These are phyloP conservation scores for Neurospora tetraspora DNA, from an alignment of 495 filamentous ascomycete species.

Conservation along the genomic window DNA sequence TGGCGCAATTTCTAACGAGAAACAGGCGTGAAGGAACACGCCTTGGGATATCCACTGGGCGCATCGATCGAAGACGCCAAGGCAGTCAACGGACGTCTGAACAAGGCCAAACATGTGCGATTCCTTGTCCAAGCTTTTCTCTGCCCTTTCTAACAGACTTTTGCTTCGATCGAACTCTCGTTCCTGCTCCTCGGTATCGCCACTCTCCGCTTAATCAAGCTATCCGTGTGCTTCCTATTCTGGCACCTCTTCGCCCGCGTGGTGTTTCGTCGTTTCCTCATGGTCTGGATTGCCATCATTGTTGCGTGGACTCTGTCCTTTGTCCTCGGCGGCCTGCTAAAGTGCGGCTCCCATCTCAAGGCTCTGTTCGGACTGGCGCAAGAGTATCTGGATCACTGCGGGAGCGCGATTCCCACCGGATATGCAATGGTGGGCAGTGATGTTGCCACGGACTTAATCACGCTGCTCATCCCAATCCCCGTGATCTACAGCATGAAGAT, in stretches of 20 bases:
- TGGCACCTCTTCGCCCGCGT: conserved; percentile 12
- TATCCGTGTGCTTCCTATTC: conserved; percentile 10
- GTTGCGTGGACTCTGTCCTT: conserved; percentile 6
- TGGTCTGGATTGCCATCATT: conserved; percentile 9
- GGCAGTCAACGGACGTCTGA: conserved; percentile 4
- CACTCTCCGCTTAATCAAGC: conserved; percentile 6
- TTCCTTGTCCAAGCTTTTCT: neutral
- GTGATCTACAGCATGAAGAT: conserved; percentile 7
- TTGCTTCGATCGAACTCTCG: neutral
- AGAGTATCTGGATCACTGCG: conserved; percentile 6
- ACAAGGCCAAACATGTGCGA: conserved; percentile 6
- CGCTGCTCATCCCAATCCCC: conserved; percentile 12
- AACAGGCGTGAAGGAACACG: neutral
- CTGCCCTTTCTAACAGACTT: neutral
- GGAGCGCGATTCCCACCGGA: neutral
- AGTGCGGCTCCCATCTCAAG: conserved; percentile 8
- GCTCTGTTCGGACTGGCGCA: conserved; percentile 1
- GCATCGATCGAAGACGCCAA: neutral
- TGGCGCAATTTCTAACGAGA: neutral
- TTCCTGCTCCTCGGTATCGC: conserved; percentile 5
- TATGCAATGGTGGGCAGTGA: conserved; percentile 11
- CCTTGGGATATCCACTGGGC: conserved; percentile 3
- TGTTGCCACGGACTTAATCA: conserved; percentile 10
- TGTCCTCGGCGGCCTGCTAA: conserved; percentile 1
- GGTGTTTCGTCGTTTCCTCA: conserved; percentile 10